Evolutionary conservation across 345 rosid species (phyloP).

Genomic region (Ailanthus altissimus): DNA sequence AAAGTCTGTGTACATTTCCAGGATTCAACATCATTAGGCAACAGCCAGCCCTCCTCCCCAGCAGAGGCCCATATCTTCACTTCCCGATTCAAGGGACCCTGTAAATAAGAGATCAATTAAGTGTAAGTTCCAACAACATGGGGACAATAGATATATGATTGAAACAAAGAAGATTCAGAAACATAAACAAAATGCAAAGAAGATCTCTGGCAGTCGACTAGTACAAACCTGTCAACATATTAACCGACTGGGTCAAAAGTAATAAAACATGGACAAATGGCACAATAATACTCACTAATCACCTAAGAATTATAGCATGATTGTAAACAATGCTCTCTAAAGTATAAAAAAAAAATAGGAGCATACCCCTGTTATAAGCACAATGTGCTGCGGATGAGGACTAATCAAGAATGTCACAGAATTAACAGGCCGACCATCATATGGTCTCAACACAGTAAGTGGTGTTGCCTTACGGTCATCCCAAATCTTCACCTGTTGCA

Average conservation of each 20-base stretch:
- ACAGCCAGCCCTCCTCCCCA: conserved; percentile 71
- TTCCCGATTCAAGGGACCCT: conserved; percentile 70
- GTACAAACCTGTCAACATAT: not conserved
- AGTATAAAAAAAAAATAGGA: conserved; percentile 13
- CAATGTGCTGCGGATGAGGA: conserved; percentile 67
- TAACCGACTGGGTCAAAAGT: not conserved
- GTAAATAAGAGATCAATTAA: conserved; percentile 15
- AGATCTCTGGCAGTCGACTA: not conserved
- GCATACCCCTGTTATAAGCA: conserved; percentile 72
- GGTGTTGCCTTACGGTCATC: conserved; percentile 65
- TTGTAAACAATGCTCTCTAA: not conserved
- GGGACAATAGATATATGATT: not conserved
- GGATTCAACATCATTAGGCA: conserved; percentile 58
- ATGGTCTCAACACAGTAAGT: conserved; percentile 60
- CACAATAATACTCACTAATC: not conserved
- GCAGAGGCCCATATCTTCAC: conserved; percentile 64
- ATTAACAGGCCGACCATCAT: conserved; percentile 63
- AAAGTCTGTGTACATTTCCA: conserved; percentile 67
- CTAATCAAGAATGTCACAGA: conserved; percentile 65
- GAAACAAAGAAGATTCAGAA: not conserved
- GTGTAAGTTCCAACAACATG: not conserved
- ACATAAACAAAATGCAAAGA: not conserved
- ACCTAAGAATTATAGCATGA: conserved; percentile 14
- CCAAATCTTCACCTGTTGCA: conserved; percentile 72
- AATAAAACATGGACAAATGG: not conserved